These are phyloP conservation scores for Toxoplasma gondii DNA, from an alignment of 169 alveolate species.

Conservation along the genomic window DNA sequence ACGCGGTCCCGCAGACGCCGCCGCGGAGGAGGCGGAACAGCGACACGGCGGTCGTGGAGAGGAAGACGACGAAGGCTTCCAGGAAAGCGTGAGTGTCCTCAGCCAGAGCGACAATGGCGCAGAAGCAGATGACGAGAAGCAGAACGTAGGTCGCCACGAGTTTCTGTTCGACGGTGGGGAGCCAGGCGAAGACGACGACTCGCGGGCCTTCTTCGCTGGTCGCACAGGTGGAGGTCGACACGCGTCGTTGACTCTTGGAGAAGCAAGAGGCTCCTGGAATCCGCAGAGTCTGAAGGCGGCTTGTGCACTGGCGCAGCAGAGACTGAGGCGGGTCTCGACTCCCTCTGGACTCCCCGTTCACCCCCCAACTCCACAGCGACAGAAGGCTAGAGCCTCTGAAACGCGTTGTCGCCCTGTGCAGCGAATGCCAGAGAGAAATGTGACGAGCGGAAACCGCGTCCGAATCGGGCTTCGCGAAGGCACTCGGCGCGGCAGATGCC, in stretches of 20 bases:
- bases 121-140: conserved; percentile 27
- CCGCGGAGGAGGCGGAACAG: not conserved
- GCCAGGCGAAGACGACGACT: conserved; percentile 28
- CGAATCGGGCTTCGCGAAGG: too few relatives aligned
- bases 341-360: too few relatives aligned
- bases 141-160: conserved; percentile 44
- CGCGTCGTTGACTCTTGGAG: not conserved
- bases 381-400: too few relatives aligned
- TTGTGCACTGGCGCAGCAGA: not conserved
- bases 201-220: conserved; percentile 2
- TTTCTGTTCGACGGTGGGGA: conserved; percentile 26
- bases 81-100: conserved; percentile 3
- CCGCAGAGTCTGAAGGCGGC: not conserved
- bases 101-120: conserved; percentile 54
- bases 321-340: not conserved
- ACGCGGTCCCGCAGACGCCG: not conserved
- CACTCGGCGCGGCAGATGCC: too few relatives aligned
- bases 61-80: not conserved
- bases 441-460: too few relatives aligned
- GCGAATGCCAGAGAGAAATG: too few relatives aligned
- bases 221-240: too few relatives aligned
- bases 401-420: too few relatives aligned
- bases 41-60: not conserved
- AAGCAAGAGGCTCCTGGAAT: too few relatives aligned
- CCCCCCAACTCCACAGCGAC: too few relatives aligned